Evolutionary conservation across 2,329 filamentous ascomycete species (phyloP), one percentile per base, ranked within the genome.

Genomic region (Ceratocystis harringtonii): DNA sequence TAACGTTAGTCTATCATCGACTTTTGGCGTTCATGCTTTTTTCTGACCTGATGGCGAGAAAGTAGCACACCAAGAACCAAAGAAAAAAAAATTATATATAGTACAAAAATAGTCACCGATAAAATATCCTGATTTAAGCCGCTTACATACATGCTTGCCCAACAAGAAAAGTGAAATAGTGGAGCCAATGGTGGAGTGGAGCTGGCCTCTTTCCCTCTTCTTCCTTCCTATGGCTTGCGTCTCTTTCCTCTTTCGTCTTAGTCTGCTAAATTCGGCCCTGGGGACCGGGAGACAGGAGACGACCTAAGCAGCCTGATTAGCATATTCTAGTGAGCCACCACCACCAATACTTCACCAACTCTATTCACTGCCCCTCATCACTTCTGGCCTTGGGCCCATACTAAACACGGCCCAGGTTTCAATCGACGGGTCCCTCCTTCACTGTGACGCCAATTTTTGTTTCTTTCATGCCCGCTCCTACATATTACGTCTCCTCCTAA

Each of bases 181-280:
- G 10, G 25, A 32, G 52, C 52, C 4, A 4, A 7, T 15, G 52
- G 25, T 30, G 22, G 25, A 57, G 52, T 57, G 52, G 52, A 22
- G 52, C 52, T 30, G 22, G 52, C 52, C 22, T 57, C 52, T 57
- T 57, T 57, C 25, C 30, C 52, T 57, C 6, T 30, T 28, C n/a
- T 50, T 50, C 8, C 17, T 50, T 19, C n/a, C 45, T 19, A 8
- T 50, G 36, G 19, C 5, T 12, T 50, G 3, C 45, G 45, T 50
- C 52, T 57, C 52, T 57, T 57, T 57, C 52, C 52, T 30, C 6
- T 57, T 57, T 57, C 25, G 52, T 57, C 52, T 32, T 57, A 32
- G 52, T 28, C 22, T 22, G 22, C 19, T 3, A 30, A 10, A 15
- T 8, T 57, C 12, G 52, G 52, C 25, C 50, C 19, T 55, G 50